A percentile compares a stretch with the other conserved stretches of the same genome.
Evolutionary conservation across 2,329 filamentous ascomycete genomes (phyloP).

Genomic region (Diaporthe caulivora): DNA sequence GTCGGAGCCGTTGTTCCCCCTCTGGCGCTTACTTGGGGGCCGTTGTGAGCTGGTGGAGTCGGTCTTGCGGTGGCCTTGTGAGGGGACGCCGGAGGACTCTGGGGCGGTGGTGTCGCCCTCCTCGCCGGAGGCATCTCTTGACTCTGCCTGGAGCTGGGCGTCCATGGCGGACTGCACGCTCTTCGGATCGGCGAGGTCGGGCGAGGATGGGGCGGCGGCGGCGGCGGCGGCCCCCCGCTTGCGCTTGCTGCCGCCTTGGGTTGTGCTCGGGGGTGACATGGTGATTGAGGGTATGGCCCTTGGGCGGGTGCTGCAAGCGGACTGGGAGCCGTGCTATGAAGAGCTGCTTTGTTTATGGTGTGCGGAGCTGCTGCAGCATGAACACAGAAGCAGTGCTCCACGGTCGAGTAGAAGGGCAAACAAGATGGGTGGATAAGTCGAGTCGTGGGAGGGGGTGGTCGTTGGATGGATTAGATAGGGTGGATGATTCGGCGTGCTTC

Average conservation of each 20-base stretch:
- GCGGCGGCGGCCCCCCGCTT: conserved; percentile 74
- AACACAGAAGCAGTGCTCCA: background rate
- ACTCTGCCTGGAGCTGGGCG: conserved; percentile 76
- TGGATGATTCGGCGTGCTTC: conserved; percentile 36
- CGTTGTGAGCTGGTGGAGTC: conserved; percentile 57
- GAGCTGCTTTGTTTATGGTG: conserved; percentile 14
- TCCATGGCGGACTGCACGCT: conserved; percentile 55
- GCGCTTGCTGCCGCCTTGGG: conserved; percentile 74
- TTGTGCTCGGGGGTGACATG: conserved; percentile 71
- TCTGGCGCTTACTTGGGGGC: conserved; percentile 81
- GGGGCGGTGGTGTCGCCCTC: conserved; percentile 81
- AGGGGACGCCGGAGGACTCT: conserved; percentile 60
- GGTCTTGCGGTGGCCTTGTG: conserved; percentile 68
- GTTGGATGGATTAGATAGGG: conserved; percentile 27
- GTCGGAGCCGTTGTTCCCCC: conserved; percentile 49
- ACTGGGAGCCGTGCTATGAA: conserved; percentile 17
- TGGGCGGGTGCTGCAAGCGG: conserved; percentile 6
- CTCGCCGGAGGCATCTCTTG: conserved; percentile 85
- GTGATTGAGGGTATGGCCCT: conserved; percentile 16
- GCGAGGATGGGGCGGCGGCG: conserved; percentile 62
- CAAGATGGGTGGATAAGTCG: conserved; percentile 15
- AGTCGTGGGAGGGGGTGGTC: conserved; percentile 24
- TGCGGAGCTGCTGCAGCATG: background rate
- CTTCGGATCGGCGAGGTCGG: conserved; percentile 45
- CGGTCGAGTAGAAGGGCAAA: background rate